These are phyloP conservation scores for Benincasa hispida DNA, from an alignment of 306 rosid genomes.

Conservation along the genomic window DNA sequence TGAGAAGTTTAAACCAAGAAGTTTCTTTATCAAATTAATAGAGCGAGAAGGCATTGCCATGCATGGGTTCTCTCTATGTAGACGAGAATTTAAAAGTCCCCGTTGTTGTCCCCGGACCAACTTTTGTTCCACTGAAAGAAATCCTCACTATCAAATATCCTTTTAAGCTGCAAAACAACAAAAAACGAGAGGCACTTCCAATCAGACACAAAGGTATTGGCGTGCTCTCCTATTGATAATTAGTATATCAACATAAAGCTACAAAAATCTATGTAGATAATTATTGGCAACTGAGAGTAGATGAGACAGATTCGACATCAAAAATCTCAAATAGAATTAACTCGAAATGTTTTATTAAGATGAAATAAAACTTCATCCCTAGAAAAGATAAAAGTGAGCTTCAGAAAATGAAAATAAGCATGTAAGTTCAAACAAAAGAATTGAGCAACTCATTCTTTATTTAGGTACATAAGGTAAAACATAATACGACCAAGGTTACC, in stretches of 20 bases:
- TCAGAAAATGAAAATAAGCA: neutral
- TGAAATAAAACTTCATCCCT: neutral
- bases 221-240: neutral
- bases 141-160: neutral
- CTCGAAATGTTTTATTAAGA: neutral
- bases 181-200: neutral
- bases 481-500: neutral
- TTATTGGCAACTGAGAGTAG: neutral
- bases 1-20: conserved; percentile 31
- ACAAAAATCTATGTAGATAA: neutral
- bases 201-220: neutral
- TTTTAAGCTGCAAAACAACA: neutral
- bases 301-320: neutral
- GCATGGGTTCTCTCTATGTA: neutral
- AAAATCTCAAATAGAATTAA: neutral
- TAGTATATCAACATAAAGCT: neutral
- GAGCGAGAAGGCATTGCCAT: conserved; percentile 12
- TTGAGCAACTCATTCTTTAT: neutral
- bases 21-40: conserved; percentile 36
- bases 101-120: neutral
- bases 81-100: neutral
- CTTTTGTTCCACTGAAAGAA: neutral
- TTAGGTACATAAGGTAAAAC: neutral
- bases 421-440: neutral
- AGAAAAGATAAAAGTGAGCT: neutral